Base-by-base conservation (phyloP, 2,329 filamentous ascomycete species). In the Lachnellula willkommii region DNA sequence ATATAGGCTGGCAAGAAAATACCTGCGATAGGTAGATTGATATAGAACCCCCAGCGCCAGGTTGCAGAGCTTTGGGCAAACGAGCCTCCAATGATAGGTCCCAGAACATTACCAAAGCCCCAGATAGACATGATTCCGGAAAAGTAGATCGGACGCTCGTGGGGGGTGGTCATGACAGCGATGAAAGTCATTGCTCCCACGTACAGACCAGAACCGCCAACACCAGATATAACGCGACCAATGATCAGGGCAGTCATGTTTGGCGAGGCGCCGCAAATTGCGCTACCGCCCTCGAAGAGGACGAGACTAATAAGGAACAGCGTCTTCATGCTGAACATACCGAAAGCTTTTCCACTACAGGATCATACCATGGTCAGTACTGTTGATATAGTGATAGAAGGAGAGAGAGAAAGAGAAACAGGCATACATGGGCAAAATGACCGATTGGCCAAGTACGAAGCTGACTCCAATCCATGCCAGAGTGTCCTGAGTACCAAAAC, bases 131-230 rank as follows among this genome's bases (percentile, higher is more conserved):
- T 69, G 1, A 62, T 60, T 2, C 63, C 57, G 14, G 53, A 60
- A 20, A 71, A 65, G 54, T 72, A 74, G 1, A 66, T 49, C 0
- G 65, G 58, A 1, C 70, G 68, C 47, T 73, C 69, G 5, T 59
- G 53, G 4, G 58, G 57, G 1, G 55, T 63, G 1, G 72, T 73
- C 42, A 67, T 58, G 24, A 57, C 51, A 1, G 66, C 56, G 14
- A 71, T 52, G 39, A 65, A 66, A 39, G 65, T 68, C 50, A 72
- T 45, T 20, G 20, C 49, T 7, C 75, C 74, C 1, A 66, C 68
- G 47, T 74, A 75, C 57, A 75, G 70, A 5, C 74, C 75, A 8
- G 64, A 61, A 0, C 73, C 74, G 1, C 74, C 73, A 3, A 70
- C 59, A n/a, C 74, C 75, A 32, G 69, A 67, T 36, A 75, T 63